Percentiles rank a stretch among this genome's conserved stretches.
These are phyloP conservation scores for Thalia dealbata DNA, from an alignment of 176 grass and related monocot species.

Conservation along the genomic window DNA sequence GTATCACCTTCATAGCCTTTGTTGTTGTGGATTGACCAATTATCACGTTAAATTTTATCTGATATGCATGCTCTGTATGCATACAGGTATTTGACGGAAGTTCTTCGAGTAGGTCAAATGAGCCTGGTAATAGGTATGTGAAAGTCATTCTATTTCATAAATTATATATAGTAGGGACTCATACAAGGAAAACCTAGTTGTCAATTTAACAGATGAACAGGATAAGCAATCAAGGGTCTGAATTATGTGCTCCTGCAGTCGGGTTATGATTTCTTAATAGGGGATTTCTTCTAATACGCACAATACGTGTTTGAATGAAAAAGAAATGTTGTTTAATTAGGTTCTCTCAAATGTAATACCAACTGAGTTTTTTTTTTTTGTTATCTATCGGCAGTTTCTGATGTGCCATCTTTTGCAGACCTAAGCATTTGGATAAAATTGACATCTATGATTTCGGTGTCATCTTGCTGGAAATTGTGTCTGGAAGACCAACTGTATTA, in stretches of 20 bases:
- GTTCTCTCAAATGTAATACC: not conserved
- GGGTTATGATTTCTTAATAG: not conserved
- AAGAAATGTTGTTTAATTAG: not conserved
- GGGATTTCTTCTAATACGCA: not conserved
- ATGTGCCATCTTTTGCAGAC: conserved; percentile 23
- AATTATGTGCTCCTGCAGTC: not conserved
- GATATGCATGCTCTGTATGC: not conserved
- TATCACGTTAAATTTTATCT: not conserved
- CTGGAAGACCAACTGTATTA: conserved; percentile 63
- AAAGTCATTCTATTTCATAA: not conserved
- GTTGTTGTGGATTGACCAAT: not conserved
- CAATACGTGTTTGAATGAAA: not conserved
- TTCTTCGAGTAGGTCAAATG: conserved; percentile 33
- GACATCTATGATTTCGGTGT: conserved; percentile 84
- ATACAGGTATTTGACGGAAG: conserved; percentile 16
- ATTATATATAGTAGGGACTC: not conserved
- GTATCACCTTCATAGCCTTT: not conserved
- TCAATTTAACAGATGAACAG: not conserved
- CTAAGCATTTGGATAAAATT: conserved; percentile 43
- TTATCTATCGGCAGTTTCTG: not conserved
- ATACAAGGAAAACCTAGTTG: not conserved
- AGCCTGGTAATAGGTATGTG: conserved; percentile 44
- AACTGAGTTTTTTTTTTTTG: too few relatives aligned
- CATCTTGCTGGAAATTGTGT: conserved; percentile 77
- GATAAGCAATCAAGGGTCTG: not conserved